A percentile compares a stretch with the other conserved stretches of the same genome.
These are phyloP conservation scores for Myxozyma vanderwaltii DNA, from an alignment of 805 yeast species.

Conservation along the genomic window DNA sequence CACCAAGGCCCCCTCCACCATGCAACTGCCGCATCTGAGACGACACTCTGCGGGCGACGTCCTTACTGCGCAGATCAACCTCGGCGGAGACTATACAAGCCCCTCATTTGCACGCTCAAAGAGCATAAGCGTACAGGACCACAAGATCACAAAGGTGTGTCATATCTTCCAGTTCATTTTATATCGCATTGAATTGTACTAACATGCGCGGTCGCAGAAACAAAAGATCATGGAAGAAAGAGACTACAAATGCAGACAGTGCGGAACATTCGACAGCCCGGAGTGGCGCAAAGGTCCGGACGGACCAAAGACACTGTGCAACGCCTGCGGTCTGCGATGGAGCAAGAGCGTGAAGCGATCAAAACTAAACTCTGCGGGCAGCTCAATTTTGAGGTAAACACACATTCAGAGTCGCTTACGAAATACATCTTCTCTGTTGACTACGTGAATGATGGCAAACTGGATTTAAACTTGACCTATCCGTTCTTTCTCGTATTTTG, in stretches of 20 bases:
- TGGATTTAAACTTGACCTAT: too few species aligned
- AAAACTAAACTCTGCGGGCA: background rate
- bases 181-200: background rate
- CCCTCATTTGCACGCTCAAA: slow-evolving; percentile 3
- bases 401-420: background rate
- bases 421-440: background rate
- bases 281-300: slow-evolving; percentile 94
- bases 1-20: background rate
- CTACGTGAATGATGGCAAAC: too few species aligned
- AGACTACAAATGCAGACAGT: slow-evolving; percentile 58
- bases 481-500: background rate
- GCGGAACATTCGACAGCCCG: slow-evolving; percentile 75
- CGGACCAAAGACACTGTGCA: slow-evolving; percentile 80
- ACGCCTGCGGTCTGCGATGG: slow-evolving; percentile 82
- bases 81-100: background rate
- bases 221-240: slow-evolving; percentile 17
- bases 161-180: background rate
- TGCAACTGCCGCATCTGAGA: background rate
- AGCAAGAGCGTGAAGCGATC: slow-evolving; percentile 43
- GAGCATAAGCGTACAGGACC: slow-evolving; percentile 2
- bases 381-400: background rate
- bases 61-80: slow-evolving; percentile 1
- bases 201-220: slow-evolving; percentile 13
- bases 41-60: slow-evolving; percentile 19
- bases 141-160: slow-evolving; percentile 4